Evolutionary conservation across 805 yeast genomes (phyloP).

Genomic region (Candida ipomoeae): DNA sequence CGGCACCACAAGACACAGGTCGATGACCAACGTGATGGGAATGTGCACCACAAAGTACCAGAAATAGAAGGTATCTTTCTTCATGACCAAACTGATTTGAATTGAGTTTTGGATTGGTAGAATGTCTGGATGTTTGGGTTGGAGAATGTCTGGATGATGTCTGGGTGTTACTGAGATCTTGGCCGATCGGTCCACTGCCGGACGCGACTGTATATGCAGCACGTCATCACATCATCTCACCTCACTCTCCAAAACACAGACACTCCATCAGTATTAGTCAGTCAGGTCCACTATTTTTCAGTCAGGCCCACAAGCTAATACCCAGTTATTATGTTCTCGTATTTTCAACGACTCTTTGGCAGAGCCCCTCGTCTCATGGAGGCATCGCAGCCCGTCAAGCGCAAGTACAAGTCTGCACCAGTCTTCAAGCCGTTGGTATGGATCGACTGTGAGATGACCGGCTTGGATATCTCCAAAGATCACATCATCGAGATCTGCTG

Average conservation of each 20-base stretch:
- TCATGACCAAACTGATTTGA: constrained; percentile 5
- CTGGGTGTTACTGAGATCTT: no score
- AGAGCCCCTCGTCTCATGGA: constrained; percentile 10
- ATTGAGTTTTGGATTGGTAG: no score
- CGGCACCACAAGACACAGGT: constrained; percentile 69
- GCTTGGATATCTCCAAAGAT: constrained; percentile 74
- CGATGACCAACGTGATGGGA: constrained; percentile 72
- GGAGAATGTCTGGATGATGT: no score
- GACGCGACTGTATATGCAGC: no score
- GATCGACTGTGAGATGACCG: constrained; percentile 99
- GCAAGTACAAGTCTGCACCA: constrained; percentile 9
- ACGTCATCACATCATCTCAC: no score
- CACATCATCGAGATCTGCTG: constrained; percentile 90
- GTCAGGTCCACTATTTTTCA: no score
- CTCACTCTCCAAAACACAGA: no score
- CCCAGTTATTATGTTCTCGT: constrained; percentile 10
- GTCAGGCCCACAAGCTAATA: not conserved
- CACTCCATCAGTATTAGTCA: no score
- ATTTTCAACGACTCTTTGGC: constrained; percentile 10
- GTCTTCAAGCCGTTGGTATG: constrained; percentile 59
- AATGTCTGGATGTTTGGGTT: no score
- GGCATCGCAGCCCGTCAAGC: constrained; percentile 9
- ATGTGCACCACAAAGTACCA: constrained; percentile 61
- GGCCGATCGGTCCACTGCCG: no score
- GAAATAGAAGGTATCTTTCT: constrained; percentile 43